Evolutionary conservation across 2,329 filamentous ascomycete species (phyloP), one percentile per base, ranked within the genome.

Genomic region (Hypocreales sp.): DNA sequence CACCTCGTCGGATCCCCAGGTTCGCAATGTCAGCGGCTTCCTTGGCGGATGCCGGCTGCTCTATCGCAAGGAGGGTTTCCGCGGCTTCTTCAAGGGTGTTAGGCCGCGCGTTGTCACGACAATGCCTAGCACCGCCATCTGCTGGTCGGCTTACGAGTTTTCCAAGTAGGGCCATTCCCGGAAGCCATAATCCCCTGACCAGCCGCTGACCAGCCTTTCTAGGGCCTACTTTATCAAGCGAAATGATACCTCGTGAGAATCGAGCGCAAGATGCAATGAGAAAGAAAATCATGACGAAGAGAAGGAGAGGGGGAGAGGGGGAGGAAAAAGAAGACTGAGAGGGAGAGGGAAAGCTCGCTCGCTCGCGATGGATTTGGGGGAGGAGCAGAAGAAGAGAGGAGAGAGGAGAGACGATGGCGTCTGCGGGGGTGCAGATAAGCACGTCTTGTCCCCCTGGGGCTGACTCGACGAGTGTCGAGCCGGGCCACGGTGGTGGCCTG

Each of bases 51-150:
- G 83, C 36, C 65, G 67, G 35, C 73, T 94, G 32, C 74, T 94
- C 37, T 79, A 84, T 51, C 69, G 72, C 42, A 73, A 86, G 46
- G 87, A 92, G 48, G 90, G 90, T 20, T 65, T 79, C 44, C 64
- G 61, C 31, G 90, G 90, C 4, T 98, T 95, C 56, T 86, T 94
- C 59, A 86, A 92, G 48, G 90, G 90, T 23, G 71, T 94, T 48
- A 76, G 80, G 42, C 90, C 90, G 25, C 69, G 90, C 45, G 78
- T 98, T 25, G 75, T 98, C 35, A 94, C 86, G 8, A 93, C 90
- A 2, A 95, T 95, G 79, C 90, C 90, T 13, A 94, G 86, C 58
- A 98, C 90, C 19, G 90, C 90, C n/a, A 98, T 98, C 47, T 98
- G 90, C 65, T 98, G 90, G 90, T 90, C 72, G 21, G 71, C 71